Evolutionary conservation across 1,284 basidiomycete genomes (phyloP), one percentile per base, ranked within the genome.

Genomic region (Cryptococcus deneoformans): DNA sequence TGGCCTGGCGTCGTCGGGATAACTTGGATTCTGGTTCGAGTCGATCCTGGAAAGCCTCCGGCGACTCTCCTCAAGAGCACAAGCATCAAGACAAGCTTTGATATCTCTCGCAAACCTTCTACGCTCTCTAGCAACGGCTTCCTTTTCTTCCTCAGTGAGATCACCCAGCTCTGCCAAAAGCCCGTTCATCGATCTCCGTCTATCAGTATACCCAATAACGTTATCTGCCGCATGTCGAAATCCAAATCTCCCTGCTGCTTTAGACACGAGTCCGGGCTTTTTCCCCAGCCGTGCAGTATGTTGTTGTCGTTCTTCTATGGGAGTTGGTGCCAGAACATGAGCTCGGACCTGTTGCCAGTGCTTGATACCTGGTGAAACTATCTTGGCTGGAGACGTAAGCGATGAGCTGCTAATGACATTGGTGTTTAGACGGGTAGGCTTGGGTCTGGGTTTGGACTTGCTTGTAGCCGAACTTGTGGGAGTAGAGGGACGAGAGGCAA

Each of bases 271-370:
- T 8, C 66, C 66, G 8, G 57, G 56, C 50, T 65, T 72, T 46
- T 55, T 56, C 6, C 40, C 50, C 20, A 48, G 51, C 40, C 51
- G 38, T 9, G 48, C 50, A 5, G 42, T 50, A 7, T 36, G 34
- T 48, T 59, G 29, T 3, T 57, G 7, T 20, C 58, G 55, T 50
- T 71, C 71, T 46, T 69, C 68, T 7, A 56, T 50, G 3, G 68
- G 68, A 5, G 69, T 63, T 1, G 71, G 68, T 1, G 60, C 66
- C 6, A 75, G 56, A 12, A 76, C 69, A 54, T 73, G 70, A 9
- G 63, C 46, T 11, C 72, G 65, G 47, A 76, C 72, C 46, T 75
- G 71, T 43, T 73, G 66, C 74, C 74, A 76, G 54, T 75, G 74
- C 51, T 64, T 64, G 53, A 72, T 58, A 29, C 69, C 65, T 2